phyloP scores from a whole-genome alignment of 2,329 filamentous ascomycete genomes.

The Magnaporthales sp. region DNA sequence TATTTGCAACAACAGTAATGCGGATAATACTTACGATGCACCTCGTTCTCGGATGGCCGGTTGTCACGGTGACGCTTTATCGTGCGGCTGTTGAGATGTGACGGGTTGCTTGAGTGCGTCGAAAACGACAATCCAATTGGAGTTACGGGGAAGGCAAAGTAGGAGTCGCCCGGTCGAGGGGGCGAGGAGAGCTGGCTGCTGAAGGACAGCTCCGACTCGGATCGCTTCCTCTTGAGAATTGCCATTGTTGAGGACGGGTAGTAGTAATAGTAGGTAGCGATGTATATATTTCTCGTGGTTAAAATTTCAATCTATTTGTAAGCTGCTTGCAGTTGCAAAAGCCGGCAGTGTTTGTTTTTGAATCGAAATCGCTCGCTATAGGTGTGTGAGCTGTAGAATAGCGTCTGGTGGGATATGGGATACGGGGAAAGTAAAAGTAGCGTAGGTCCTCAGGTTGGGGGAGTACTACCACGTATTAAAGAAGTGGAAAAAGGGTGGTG shows the following conservation, averaged over 20 bases:
- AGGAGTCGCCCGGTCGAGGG: slow-evolving; percentile 21
- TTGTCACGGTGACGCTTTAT: slow-evolving; percentile 52
- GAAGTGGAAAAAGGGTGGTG: not conserved
- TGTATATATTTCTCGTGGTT: not conserved
- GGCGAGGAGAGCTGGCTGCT: slow-evolving; percentile 32
- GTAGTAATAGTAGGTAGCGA: too few relatives aligned
- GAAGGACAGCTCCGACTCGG: slow-evolving; percentile 45
- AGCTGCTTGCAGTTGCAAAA: not conserved
- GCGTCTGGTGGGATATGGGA: too few relatives aligned
- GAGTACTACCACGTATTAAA: not conserved
- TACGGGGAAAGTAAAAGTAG: not conserved
- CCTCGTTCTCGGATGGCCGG: slow-evolving; percentile 44
- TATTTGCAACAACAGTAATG: too few relatives aligned
- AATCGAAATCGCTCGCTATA: not conserved
- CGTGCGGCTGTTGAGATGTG: slow-evolving; percentile 47
- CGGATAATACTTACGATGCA: slow-evolving; percentile 39
- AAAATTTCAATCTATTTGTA: not conserved
- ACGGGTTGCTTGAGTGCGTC: slow-evolving; percentile 23
- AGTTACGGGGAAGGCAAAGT: slow-evolving; percentile 21
- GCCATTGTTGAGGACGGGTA: slow-evolving; percentile 24
- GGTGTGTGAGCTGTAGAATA: not conserved
- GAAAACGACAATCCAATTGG: slow-evolving; percentile 24
- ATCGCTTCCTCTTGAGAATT: slow-evolving; percentile 54
- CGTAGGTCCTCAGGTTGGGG: not conserved
- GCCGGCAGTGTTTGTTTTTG: not conserved